Evolutionary conservation across 345 rosid genomes (phyloP).

Genomic region (Gossypium ekmanianum): DNA sequence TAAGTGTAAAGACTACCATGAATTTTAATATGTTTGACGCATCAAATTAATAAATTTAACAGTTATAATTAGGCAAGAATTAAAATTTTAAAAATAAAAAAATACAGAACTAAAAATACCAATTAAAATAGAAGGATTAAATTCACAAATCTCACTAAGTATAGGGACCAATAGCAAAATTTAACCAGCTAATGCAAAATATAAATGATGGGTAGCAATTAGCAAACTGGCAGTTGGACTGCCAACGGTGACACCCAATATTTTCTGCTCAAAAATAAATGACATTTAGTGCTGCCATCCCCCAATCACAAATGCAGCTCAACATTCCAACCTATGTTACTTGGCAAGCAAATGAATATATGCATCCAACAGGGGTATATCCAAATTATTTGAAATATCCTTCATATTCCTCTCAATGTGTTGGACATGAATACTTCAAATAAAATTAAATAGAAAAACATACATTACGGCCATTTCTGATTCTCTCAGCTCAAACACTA

Average conservation of each 20-base stretch:
- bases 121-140: too few species aligned
- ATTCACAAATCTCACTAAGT: too few species aligned
- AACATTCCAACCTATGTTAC: neutral
- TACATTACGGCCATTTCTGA: neutral
- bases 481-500: constrained; percentile 21
- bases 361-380: neutral
- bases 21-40: too few species aligned
- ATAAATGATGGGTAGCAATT: neutral
- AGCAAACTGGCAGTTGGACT: neutral
- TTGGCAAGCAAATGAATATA: neutral
- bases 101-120: too few species aligned
- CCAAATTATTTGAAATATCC: neutral
- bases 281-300: neutral
- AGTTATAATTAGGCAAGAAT: rapidly evolving
- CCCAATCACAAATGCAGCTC: neutral
- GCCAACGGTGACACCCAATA: constrained; percentile 1
- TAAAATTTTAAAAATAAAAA: too few species aligned
- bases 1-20: too few species aligned
- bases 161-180: too few species aligned
- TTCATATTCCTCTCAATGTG: neutral
- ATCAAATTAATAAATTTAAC: too few species aligned
- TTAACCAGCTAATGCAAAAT: neutral
- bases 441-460: neutral
- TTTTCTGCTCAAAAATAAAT: neutral
- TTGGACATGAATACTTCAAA: neutral